Evolutionary conservation across 1,139 yeast genomes (phyloP).

Genomic region (Pichia sp.): DNA sequence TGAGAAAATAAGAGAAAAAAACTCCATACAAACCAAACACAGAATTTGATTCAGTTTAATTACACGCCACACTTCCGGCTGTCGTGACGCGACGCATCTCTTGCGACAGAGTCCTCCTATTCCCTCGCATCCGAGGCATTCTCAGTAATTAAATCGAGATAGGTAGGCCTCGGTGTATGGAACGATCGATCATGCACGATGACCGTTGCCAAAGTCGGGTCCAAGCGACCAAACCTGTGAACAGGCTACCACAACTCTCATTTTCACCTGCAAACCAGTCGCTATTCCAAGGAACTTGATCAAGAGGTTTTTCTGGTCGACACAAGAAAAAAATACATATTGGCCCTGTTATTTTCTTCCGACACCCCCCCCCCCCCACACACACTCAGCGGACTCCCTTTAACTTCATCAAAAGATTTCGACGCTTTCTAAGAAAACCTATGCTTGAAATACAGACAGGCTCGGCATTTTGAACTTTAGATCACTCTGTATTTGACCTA

Average conservation of each 20-base stretch:
- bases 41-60: not conserved
- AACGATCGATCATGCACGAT: conserved; percentile 1
- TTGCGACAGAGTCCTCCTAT: not conserved
- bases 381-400: not conserved
- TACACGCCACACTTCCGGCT: not conserved
- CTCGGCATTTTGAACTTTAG: not conserved
- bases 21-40: not conserved
- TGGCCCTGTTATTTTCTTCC: not conserved
- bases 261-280: not conserved
- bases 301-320: not conserved
- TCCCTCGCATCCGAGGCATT: not conserved
- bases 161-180: not conserved
- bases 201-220: not conserved
- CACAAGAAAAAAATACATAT: not conserved
- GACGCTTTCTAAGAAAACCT: not conserved
- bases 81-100: not conserved
- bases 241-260: not conserved
- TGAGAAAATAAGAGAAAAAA: not conserved
- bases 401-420: not conserved
- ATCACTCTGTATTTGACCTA: too few species aligned
- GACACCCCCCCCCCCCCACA: too few species aligned
- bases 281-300: not conserved
- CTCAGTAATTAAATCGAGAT: not conserved
- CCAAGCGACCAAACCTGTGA: not conserved
- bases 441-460: not conserved